Base-by-base conservation (phyloP, 352 stramenopile species). In the Phytophthora capsici region DNA sequence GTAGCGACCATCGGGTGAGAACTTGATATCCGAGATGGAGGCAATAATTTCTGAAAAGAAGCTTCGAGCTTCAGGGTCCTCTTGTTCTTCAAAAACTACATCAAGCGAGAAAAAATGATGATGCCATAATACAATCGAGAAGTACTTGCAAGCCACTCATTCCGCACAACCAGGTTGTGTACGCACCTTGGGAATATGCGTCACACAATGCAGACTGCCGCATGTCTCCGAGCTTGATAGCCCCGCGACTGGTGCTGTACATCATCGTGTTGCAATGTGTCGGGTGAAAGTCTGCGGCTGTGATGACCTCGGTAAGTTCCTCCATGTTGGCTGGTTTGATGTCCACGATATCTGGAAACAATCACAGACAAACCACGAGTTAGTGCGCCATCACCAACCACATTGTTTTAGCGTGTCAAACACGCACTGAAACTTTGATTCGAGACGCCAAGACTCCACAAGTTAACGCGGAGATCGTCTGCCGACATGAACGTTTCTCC, bases 271-370 rank as follows among this genome's bases (percentile, higher is more conserved):
- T 96, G 71, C 91, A 97, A 40, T 98, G 82, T 43, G 77, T 89
- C 36, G 96, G 96, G 67, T 99, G 96, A 53, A 98, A 99, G 46
- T 96, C 81, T 8, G 93, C 89, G 8, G 90, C 80, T 37, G 96
- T 98, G 68, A 99, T 99, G 23, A 99, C 96, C 65, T 99, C 96
- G 0, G 90, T 98, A 8, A 99, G 88, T 56, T 99, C 95, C 46
- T 99, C 95, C 96, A 99, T 99, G 66, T 98, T 98, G 25, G 79
- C 80, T 17, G 96, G 96, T 75, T 99, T 99, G 57, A 99, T 98
- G 71, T 99, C 96, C 16, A 99, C 87, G 58, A 99, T 97, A 71
- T 97, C 89, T 97, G 57, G 12, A 56, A 34, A 34, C 9, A 10
- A 34, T 34, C 1, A 40, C 44, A 47, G 7, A 37, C 44, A 43